Conservation (phyloP, 1,139 yeast species). For the Sugiyamaella castrensis region DNA sequence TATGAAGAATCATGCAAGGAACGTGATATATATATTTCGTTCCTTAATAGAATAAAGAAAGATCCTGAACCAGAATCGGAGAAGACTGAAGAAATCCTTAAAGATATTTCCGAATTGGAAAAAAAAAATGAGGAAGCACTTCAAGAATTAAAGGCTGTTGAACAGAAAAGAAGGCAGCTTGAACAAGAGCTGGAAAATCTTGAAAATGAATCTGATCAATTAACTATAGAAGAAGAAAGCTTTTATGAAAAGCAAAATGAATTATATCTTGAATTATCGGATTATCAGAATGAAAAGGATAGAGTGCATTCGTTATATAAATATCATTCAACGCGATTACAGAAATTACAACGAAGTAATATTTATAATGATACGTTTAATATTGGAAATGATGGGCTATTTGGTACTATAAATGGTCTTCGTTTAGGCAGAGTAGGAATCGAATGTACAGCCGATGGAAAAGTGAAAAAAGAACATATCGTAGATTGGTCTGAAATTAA, state of each 20-base stretch:
- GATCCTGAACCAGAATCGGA: constrained; percentile 48
- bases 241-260: constrained; percentile 50
- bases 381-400: constrained; percentile 77
- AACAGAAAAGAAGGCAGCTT: constrained; percentile 41
- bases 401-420: constrained; percentile 84
- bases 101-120: constrained; percentile 42
- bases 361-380: constrained; percentile 79
- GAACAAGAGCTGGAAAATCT: constrained; percentile 24
- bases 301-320: constrained; percentile 62
- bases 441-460: too few species aligned
- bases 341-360: constrained; percentile 67
- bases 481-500: constrained; percentile 90
- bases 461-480: constrained; percentile 44
- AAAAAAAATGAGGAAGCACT: constrained; percentile 29
- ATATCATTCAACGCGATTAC: constrained; percentile 59
- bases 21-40: constrained; percentile 72
- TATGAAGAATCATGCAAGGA: constrained; percentile 75
- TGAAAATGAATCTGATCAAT: constrained; percentile 37
- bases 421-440: constrained; percentile 55
- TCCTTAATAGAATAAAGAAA: constrained; percentile 63
- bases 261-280: constrained; percentile 49
- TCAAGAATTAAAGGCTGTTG: constrained; percentile 31
- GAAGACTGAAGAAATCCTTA: constrained; percentile 44
- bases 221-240: constrained; percentile 42
- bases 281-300: constrained; percentile 52